Evolutionary conservation across 169 alveolate genomes (phyloP).

Genomic region (Cryptosporidium ryanae): DNA sequence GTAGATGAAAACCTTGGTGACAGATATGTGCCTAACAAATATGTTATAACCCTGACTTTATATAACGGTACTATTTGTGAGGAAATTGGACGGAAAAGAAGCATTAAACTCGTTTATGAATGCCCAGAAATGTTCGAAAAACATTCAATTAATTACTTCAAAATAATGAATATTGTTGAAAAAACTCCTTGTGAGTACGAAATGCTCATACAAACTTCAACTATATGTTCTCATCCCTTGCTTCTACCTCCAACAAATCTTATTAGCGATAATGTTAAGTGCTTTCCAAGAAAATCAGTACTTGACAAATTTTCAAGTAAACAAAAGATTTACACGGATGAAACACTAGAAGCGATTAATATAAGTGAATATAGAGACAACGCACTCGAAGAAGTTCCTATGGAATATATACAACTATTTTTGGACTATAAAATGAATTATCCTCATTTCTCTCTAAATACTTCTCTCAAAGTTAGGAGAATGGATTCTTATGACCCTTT

Average conservation of each 20-base stretch:
- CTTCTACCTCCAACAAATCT: constrained; percentile 44
- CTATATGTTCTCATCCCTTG: constrained; percentile 61
- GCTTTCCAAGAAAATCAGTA: constrained; percentile 4
- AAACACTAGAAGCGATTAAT: constrained; percentile 1
- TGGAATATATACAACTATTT: constrained; percentile 1
- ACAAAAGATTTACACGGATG: neutral
- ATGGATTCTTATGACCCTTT: neutral
- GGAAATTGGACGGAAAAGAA: constrained; percentile 20
- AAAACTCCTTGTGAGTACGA: constrained; percentile 52
- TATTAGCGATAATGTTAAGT: constrained; percentile 2
- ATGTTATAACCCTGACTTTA: constrained; percentile 19
- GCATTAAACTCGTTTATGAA: constrained; percentile 45
- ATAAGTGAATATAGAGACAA: neutral
- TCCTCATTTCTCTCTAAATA: constrained; percentile 16
- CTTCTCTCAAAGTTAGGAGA: constrained; percentile 21
- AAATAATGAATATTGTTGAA: constrained; percentile 45
- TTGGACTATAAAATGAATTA: neutral
- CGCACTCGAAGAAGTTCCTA: constrained; percentile 19
- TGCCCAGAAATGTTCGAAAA: constrained; percentile 52
- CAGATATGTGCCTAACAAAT: constrained; percentile 7
- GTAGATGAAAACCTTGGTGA: neutral
- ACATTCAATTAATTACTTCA: constrained; percentile 13
- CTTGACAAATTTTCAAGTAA: neutral
- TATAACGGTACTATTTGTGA: constrained; percentile 35
- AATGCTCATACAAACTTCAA: constrained; percentile 55